phyloP scores from a whole-genome alignment of 2,329 filamentous ascomycete species.

The Scytalidium lignicola region DNA sequence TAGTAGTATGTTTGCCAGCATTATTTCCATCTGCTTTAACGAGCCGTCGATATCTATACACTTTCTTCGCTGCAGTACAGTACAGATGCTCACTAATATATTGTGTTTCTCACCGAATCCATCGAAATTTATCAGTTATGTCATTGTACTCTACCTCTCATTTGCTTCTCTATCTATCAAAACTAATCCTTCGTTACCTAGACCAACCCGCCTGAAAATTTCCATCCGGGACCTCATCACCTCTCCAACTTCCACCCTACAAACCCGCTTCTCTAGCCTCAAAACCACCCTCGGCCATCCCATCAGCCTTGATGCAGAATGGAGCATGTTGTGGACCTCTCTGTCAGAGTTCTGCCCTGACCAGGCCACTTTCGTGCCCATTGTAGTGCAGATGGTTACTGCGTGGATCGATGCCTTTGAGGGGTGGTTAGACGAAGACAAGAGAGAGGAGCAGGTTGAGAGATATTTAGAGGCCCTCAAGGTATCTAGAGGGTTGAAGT shows the following conservation, averaged over 20 bases:
- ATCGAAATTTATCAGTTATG: not conserved
- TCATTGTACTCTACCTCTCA: not conserved
- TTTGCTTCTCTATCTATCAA: not conserved
- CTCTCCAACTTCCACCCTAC: conserved; percentile 7
- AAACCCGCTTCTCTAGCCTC: conserved; percentile 4
- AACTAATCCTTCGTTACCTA: conserved; percentile 1
- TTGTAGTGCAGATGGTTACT: conserved; percentile 32
- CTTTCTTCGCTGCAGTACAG: no score
- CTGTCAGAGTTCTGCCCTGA: conserved; percentile 36
- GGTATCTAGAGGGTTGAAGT: conserved; percentile 23
- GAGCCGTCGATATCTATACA: no score
- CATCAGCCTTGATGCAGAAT: conserved; percentile 37
- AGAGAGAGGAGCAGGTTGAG: conserved; percentile 37
- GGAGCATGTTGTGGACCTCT: conserved; percentile 35
- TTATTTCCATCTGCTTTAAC: no score
- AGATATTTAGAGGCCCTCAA: conserved; percentile 33
- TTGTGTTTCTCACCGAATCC: no score
- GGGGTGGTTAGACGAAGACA: conserved; percentile 37
- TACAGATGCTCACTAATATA: no score
- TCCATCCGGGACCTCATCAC: conserved; percentile 14
- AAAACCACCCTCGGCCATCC: conserved; percentile 33
- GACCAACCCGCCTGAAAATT: conserved; percentile 14
- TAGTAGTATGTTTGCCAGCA: no score
- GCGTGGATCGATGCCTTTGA: conserved; percentile 34
- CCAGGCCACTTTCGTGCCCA: conserved; percentile 32